Evolutionary conservation across 106 monocot species (phyloP).

Genomic region (Apostasia shenzhenica): DNA sequence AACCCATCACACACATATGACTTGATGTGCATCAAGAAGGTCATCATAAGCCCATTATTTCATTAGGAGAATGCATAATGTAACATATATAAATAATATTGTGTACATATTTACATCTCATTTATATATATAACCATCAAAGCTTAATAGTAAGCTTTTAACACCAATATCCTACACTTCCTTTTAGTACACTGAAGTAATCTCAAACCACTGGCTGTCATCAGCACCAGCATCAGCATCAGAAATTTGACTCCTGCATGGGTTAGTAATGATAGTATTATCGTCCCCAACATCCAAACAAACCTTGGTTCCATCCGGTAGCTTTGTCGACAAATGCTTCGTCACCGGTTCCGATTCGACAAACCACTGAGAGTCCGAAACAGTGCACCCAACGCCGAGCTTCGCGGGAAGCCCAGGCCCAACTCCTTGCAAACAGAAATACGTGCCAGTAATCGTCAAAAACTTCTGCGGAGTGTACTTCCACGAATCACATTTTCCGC

Average conservation of each 20-base stretch:
- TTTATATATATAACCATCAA: too few species aligned
- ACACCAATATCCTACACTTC: background rate
- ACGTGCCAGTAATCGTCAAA: background rate
- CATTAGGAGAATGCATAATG: too few species aligned
- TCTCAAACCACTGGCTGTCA: conserved; percentile 13
- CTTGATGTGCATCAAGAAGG: too few species aligned
- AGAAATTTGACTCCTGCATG: background rate
- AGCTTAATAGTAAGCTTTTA: too few species aligned
- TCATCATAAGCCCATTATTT: too few species aligned
- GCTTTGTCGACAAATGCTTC: conserved; percentile 1
- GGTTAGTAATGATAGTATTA: conserved; percentile 1
- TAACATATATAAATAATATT: too few species aligned
- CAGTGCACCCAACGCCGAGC: background rate
- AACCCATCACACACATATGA: too few species aligned
- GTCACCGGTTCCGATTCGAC: background rate
- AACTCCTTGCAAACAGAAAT: conserved; percentile 6
- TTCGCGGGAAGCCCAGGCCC: conserved; percentile 2
- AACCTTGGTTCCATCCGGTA: background rate
- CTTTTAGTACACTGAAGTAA: background rate
- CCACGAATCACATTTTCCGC: conserved; percentile 3
- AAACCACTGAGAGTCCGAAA: conserved; percentile 6
- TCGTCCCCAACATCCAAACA: conserved; percentile 12
- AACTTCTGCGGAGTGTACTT: conserved; percentile 11
- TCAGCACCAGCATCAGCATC: background rate
- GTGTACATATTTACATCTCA: too few species aligned